Conservation (phyloP, 2,329 filamentous ascomycete species). For the Annulohypoxylon truncatum region DNA sequence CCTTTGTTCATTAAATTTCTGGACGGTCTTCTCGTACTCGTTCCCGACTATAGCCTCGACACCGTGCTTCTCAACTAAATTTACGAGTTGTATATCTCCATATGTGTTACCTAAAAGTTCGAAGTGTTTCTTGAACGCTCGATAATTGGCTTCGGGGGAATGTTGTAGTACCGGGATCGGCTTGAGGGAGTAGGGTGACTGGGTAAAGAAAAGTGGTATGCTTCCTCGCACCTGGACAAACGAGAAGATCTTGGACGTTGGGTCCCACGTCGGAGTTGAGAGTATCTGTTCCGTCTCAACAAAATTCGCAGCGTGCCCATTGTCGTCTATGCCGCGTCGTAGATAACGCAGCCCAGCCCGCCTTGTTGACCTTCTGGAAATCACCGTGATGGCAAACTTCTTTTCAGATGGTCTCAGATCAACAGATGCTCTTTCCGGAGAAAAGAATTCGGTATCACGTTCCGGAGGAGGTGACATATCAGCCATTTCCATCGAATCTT, state of each 20-base stretch:
- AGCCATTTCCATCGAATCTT: slow-evolving; percentile 49
- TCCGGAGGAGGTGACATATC: slow-evolving; percentile 40
- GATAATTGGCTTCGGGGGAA: slow-evolving; percentile 80
- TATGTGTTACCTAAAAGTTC: slow-evolving; percentile 75
- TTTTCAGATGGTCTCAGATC: slow-evolving; percentile 60
- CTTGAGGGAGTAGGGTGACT: slow-evolving; percentile 93
- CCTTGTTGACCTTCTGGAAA: slow-evolving; percentile 89
- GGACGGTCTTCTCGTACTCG: slow-evolving; percentile 76
- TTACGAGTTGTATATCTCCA: slow-evolving; percentile 80
- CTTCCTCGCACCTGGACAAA: slow-evolving; percentile 91
- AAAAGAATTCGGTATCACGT: slow-evolving; percentile 32
- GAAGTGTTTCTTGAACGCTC: slow-evolving; percentile 85
- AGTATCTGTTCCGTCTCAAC: slow-evolving; percentile 97
- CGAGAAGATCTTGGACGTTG: slow-evolving; percentile 74
- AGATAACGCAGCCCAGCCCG: slow-evolving; percentile 91
- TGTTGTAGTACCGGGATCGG: slow-evolving; percentile 86
- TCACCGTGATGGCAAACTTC: slow-evolving; percentile 82
- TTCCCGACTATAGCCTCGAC: slow-evolving; percentile 83
- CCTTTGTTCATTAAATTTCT: slow-evolving; percentile 72
- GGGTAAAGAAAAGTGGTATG: slow-evolving; percentile 94
- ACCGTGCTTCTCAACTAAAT: slow-evolving; percentile 88
- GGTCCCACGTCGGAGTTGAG: slow-evolving; percentile 74
- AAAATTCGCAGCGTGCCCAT: slow-evolving; percentile 87
- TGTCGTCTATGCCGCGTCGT: slow-evolving; percentile 88
- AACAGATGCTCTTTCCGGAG: slow-evolving; percentile 40